Base-by-base conservation (phyloP, 306 rosid genomes). In the Medicago arabica region DNA sequence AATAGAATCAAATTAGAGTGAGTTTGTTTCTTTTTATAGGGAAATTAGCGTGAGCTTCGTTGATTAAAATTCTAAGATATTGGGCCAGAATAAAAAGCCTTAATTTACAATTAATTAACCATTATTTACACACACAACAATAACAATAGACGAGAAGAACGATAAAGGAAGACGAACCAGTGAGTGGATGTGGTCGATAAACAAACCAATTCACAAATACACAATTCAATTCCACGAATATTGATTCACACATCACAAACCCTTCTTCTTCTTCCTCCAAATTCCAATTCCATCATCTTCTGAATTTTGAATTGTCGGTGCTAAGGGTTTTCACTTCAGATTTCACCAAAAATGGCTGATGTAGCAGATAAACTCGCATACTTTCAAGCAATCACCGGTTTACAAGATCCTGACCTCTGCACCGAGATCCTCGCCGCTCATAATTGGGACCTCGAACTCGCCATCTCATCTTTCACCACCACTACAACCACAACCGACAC, bases 361-460 rank as follows among this genome's bases (percentile, higher is more conserved):
- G 82, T 74, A 10, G 80, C 87, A 25, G 96, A 96, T 67, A 96
- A 96, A 78, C 34, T 96, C 70, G 90, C 85, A 19, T 90, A 89
- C 75, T 96, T 92, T 59, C 98, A 90, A 85, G 98, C 99, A 15
- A 86, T 96, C 83, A 96, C 98, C 1, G 98, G 99, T 62, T 74
- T 96, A 12, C 85, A 96, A 76, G 96, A 92, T 89, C 83, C 91
- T 53, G 98, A 92, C 31, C 87, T 96, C 83, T 96, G 98, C 84
- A 85, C 83, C 0, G 92, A 96, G 71, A 92, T 96, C 78, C 97
- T 96, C 21, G 86, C 87, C 31, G 99, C 98, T 9, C 96, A 96
- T 71, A 84, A 81, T 59, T 96, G 99, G 99, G 96, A 96, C 96
- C 93, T 96, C 16, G 98, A 96, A 84, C 96, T 80, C 62, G 99